A percentile compares a stretch with the other conserved stretches of the same genome.
These are phyloP conservation scores for Vitis rupestris DNA, from an alignment of 164 flowering plant genomes.

Conservation along the genomic window DNA sequence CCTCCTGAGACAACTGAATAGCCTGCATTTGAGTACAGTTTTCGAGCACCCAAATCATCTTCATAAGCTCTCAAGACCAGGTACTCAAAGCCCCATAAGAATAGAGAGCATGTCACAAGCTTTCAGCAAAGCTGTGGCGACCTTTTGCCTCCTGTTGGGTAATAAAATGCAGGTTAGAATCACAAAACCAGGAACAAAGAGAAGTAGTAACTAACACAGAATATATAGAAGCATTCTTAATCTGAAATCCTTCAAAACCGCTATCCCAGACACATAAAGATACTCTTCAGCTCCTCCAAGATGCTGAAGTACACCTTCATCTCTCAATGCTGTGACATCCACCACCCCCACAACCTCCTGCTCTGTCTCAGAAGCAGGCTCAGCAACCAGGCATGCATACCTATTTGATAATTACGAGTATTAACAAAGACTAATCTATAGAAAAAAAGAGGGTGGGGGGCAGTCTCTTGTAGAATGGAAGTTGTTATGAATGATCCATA, in stretches of 20 bases:
- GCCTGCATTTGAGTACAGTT: slow-evolving; percentile 69
- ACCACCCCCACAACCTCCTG: slow-evolving; percentile 67
- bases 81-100: slow-evolving; percentile 64
- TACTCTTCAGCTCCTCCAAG: slow-evolving; percentile 66
- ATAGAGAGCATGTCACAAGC: slow-evolving; percentile 61
- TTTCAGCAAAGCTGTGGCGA: slow-evolving; percentile 73
- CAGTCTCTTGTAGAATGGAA: too few relatives aligned
- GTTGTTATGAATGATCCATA: too few relatives aligned
- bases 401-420: slow-evolving; percentile 25
- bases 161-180: background rate
- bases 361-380: slow-evolving; percentile 21
- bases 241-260: slow-evolving; percentile 70
- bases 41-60: slow-evolving; percentile 71
- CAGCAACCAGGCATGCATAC: slow-evolving; percentile 89
- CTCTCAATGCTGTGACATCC: slow-evolving; percentile 69
- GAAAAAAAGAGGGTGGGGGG: too few relatives aligned
- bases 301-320: slow-evolving; percentile 48
- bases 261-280: slow-evolving; percentile 86
- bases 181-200: too few relatives aligned
- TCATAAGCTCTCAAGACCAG: slow-evolving; percentile 77
- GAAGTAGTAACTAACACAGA: too few relatives aligned
- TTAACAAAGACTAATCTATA: background rate
- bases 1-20: slow-evolving; percentile 62
- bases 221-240: slow-evolving; percentile 3
- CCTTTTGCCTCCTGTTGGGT: slow-evolving; percentile 61